Conservation (phyloP, 2,329 filamentous ascomycete species). For the Fusarium irregulare region DNA sequence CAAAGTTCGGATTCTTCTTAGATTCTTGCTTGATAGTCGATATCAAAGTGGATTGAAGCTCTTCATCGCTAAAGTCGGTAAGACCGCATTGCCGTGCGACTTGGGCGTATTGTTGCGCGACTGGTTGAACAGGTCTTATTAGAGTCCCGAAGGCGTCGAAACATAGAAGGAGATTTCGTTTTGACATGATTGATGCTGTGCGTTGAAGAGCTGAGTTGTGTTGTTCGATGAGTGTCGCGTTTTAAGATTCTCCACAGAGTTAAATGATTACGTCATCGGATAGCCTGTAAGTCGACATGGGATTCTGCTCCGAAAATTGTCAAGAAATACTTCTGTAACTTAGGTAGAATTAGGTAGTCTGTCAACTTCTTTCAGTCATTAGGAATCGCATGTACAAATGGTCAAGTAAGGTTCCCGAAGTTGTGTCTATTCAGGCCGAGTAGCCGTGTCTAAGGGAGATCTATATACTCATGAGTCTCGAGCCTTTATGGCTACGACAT, state of each 20-base stretch:
- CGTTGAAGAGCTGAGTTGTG: neutral
- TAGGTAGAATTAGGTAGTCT: no score
- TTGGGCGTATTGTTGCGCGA: constrained; percentile 32
- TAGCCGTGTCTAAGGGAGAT: neutral
- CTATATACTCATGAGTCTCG: neutral
- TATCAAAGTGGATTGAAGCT: constrained; percentile 30
- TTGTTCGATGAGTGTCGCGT: neutral
- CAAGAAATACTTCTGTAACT: fast-evolving
- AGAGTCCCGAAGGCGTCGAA: constrained; percentile 40
- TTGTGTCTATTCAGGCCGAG: neutral
- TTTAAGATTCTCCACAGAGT: neutral
- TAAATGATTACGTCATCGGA: constrained; percentile 17
- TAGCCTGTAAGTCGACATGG: neutral
- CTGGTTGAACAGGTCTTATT: constrained; percentile 23
- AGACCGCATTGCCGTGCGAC: constrained; percentile 36
- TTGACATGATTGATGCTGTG: constrained; percentile 46
- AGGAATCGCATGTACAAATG: neutral
- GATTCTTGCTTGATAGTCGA: constrained; percentile 29
- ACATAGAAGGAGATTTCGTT: constrained; percentile 29
- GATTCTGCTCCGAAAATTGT: neutral
- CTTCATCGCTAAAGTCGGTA: constrained; percentile 21
- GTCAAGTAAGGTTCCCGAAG: neutral
- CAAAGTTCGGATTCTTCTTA: constrained; percentile 33
- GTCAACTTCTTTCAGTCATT: neutral
- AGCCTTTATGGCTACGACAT: neutral